Conservation (phyloP, 306 rosid species). For the Quercus agrifolia region DNA sequence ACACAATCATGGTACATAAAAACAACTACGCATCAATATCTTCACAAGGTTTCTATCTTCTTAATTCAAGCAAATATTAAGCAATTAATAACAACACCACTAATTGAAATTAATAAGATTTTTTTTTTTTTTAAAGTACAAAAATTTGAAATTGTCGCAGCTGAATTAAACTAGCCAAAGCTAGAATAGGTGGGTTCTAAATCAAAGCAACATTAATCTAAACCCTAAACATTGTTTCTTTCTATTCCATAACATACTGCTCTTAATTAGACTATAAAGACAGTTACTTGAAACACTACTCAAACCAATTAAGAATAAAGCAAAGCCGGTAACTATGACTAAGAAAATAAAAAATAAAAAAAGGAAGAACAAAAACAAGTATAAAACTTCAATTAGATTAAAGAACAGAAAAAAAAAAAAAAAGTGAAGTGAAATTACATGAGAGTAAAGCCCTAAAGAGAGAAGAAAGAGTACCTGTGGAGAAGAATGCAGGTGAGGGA, state of each 20-base stretch:
- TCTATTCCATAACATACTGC: background rate
- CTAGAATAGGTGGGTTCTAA: background rate
- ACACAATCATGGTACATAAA: background rate
- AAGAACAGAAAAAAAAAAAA: background rate
- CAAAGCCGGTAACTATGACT: background rate
- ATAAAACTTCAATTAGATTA: background rate
- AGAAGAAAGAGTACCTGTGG: background rate
- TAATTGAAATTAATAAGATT: background rate
- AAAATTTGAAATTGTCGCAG: too few species aligned
- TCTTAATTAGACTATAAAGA: background rate
- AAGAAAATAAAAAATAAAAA: background rate
- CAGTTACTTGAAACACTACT: background rate
- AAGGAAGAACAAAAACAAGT: background rate
- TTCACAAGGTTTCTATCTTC: background rate
- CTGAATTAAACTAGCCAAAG: too few species aligned
- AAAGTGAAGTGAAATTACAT: background rate
- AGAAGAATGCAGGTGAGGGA: constrained; percentile 1
- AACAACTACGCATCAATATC: background rate
- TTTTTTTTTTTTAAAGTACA: too few species aligned
- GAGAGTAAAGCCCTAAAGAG: background rate
- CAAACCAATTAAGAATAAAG: background rate
- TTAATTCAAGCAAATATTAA: background rate
- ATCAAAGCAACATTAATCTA: background rate
- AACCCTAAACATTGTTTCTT: background rate
- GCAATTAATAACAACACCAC: background rate